Base-by-base conservation (phyloP, 441 rosid species). In the Biscutella laevigata region DNA sequence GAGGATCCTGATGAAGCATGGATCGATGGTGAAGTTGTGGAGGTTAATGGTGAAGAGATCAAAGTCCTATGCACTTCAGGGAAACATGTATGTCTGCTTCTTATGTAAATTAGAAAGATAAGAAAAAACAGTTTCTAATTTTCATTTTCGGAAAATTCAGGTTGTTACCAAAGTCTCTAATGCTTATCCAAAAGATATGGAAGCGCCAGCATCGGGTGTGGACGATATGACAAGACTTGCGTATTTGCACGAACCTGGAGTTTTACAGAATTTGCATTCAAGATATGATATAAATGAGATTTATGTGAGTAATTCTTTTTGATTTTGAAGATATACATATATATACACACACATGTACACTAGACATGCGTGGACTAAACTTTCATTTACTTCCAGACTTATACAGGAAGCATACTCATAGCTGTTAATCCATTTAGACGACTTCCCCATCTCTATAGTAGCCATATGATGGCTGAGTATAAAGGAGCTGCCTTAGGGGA, bases 191-290 rank as follows among this genome's bases (percentile, higher is more conserved):
- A 82, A 84, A 74, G 98, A 92, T 71, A 50, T 79, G 4, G 95
- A 88, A 71, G 86, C 82, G 9, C 95, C 98, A 37, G 80, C 83
- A 5, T 82, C 95, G 48, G 95, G 97, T 61, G 97, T 92, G 57
- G 98, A 92, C 66, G 98, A 92, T 68, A 92, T 92, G 98, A 92
- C 98, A 28, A 88, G 83, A 55, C 83, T 92, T 65, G 89, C 98
- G 64, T 92, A 92, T 75, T 75, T 92, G 77, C 97, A 88, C 49
- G 98, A 92, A 72, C 97, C 97, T 0, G 98, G 97, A 47, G 92
- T 92, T 66, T 70, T 92, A 50, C 94, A 92, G 66, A 92, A 92
- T 75, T 74, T 92, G 66, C 84, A 79, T 79, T 82, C 91, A 43
- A 78, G 98, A 88, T 92, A 88, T 67, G 98, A 92, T 65, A 86